A percentile compares a stretch with the other conserved stretches of the same genome.
Evolutionary conservation across 768 basidiomycete genomes (phyloP).

Genomic region (Galerina sulciceps): DNA sequence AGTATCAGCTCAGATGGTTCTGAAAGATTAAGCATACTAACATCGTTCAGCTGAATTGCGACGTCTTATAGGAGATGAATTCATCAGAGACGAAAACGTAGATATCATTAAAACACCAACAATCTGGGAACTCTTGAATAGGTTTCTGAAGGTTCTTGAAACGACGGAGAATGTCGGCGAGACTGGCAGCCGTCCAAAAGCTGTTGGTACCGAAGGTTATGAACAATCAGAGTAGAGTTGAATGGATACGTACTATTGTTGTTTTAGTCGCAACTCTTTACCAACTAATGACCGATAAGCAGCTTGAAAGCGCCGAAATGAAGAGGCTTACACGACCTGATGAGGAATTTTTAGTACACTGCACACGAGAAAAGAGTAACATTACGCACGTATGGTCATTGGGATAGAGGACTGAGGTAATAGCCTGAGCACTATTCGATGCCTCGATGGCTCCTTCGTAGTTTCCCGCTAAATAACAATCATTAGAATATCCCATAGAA

Average conservation of each 20-base stretch:
- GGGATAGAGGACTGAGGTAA: slow-evolving; percentile 95
- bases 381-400: slow-evolving; percentile 80
- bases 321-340: slow-evolving; percentile 46
- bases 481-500: background rate
- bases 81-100: background rate
- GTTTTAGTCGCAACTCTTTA: slow-evolving; percentile 89
- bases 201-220: slow-evolving; percentile 21
- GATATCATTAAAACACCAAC: slow-evolving; percentile 42
- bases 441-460: slow-evolving; percentile 90
- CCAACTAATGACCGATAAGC: slow-evolving; percentile 53
- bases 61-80: slow-evolving; percentile 52
- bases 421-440: slow-evolving; percentile 89
- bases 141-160: slow-evolving; percentile 90
- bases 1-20: too few species aligned
- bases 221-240: background rate
- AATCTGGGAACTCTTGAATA: slow-evolving; percentile 82
- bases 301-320: background rate
- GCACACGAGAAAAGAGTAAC: background rate
- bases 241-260: slow-evolving; percentile 69
- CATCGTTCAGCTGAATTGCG: slow-evolving; percentile 95
- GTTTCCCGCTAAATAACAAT: slow-evolving; percentile 69
- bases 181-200: slow-evolving; percentile 90
- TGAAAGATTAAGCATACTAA: slow-evolving; percentile 34
- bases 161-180: slow-evolving; percentile 88
- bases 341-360: slow-evolving; percentile 6